A percentile compares a stretch with the other conserved stretches of the same genome.
Evolutionary conservation across 306 rosid species (phyloP).

Genomic region (Trifolium dubium): DNA sequence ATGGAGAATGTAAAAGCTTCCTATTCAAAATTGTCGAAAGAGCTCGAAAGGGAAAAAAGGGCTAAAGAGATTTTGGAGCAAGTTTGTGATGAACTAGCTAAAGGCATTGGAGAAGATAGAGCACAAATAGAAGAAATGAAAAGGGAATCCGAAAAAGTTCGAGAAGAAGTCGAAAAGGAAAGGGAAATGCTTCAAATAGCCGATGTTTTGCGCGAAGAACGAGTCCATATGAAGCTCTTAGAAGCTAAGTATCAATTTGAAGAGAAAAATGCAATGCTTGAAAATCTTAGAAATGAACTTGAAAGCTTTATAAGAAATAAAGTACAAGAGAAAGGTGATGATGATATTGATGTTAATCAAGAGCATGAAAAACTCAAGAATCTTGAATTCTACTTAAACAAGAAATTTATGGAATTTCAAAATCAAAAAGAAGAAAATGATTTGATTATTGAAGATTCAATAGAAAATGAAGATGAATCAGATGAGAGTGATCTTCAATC

Average conservation of each 20-base stretch:
- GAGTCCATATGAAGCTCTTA: conserved; percentile 95
- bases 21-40: conserved; percentile 58
- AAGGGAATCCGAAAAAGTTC: conserved; percentile 67
- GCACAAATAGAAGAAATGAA: conserved; percentile 78
- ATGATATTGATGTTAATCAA: conserved; percentile 43
- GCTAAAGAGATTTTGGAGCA: conserved; percentile 89
- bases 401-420: conserved; percentile 55
- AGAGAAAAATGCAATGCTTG: conserved; percentile 85
- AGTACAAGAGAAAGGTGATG: conserved; percentile 34
- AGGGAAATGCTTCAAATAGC: conserved; percentile 95
- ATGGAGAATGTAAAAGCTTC: conserved; percentile 60
- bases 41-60: conserved; percentile 75
- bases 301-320: conserved; percentile 59
- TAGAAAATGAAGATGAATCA: conserved; percentile 56
- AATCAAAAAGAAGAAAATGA: conserved; percentile 42
- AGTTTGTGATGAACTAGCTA: conserved; percentile 78
- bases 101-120: conserved; percentile 80
- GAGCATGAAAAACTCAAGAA: conserved; percentile 62
- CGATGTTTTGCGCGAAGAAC: conserved; percentile 80
- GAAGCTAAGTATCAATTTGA: conserved; percentile 89
- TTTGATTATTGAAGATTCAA: conserved; percentile 18
- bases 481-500: conserved; percentile 86
- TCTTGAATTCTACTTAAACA: conserved; percentile 65
- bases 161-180: conserved; percentile 86
- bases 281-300: conserved; percentile 65